Base-by-base conservation (phyloP, 2,329 filamentous ascomycete species). In the Shiraia bambusicola region DNA sequence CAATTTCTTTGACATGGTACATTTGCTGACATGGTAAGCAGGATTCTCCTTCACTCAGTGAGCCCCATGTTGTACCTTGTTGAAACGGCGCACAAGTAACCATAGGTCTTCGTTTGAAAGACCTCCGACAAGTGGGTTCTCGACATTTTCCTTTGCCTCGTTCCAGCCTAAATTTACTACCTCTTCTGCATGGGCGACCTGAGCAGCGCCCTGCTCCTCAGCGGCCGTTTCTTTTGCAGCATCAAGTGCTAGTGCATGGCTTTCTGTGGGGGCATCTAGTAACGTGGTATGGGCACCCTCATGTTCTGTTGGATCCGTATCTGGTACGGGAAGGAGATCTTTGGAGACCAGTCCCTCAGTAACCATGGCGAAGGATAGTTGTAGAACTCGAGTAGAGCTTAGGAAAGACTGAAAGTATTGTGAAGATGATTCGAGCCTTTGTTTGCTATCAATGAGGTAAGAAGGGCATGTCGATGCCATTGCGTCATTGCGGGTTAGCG, bases 71-170 rank as follows among this genome's bases (percentile, higher is more conserved):
- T 43, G 41, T 57, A 80, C 81, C 74, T 88, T 88, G 63, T 91
- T 83, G 65, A 91, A 90, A 1, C 87, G 76, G 16, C 87, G 75
- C 22, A 88, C 71, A 13, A 90, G 70, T 34, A 87, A 71, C 83
- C 86, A 90, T 0, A 89, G 67, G 47, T 89, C 82, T 28, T 90
- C 84, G 49, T 90, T 90, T 10, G 75, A 73, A 44, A 90, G 63
- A 0, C 85, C 84, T 1, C 83, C 81, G 0, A 88, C 81, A 9
- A 90, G 71, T 0, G 80, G 82, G 19, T 69, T 71, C 0, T 78
- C 69, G 25, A 86, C 77, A n/a, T 74, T 60, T 19, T 77, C 68
- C 37, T 79, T 74, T 22, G 75, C 71, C 44, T 83, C 76, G 47
- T 84, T 81, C 85, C 85, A 88, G n/a, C 85, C 85, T 13, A 88